These are phyloP conservation scores for Sporormia fimetaria DNA, from an alignment of 495 filamentous ascomycete genomes.

Conservation along the genomic window DNA sequence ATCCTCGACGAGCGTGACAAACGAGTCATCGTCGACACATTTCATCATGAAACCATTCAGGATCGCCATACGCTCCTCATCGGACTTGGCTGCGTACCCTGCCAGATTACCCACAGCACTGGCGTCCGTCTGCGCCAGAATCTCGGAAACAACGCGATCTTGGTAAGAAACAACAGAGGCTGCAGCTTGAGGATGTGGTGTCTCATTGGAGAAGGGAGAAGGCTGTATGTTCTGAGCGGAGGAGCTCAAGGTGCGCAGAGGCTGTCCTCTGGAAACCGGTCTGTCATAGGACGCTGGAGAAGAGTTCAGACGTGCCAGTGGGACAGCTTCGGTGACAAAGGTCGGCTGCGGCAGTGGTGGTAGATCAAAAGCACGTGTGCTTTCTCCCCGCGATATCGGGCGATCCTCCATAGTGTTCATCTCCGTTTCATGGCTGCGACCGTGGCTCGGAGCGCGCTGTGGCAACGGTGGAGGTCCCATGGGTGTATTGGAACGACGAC, in stretches of 20 bases:
- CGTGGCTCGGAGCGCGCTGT: not conserved
- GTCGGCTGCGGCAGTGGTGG: conserved; percentile 27
- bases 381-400: no score
- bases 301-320: not conserved
- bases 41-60: conserved; percentile 37
- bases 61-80: conserved; percentile 29
- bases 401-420: no score
- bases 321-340: conserved; percentile 3
- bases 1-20: conserved; percentile 36
- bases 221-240: not conserved
- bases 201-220: not conserved
- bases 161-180: not conserved
- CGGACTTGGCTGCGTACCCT: conserved; percentile 29
- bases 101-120: conserved; percentile 18
- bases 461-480: conserved; percentile 6
- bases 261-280: not conserved
- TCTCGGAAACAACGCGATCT: conserved; percentile 15
- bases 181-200: not conserved
- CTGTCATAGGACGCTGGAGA: not conserved
- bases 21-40: conserved; percentile 34
- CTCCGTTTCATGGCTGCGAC: no score
- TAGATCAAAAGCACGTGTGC: conserved; percentile 8
- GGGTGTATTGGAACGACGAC: not conserved
- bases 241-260: not conserved
- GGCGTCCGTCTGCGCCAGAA: conserved; percentile 11